Evolutionary conservation across 768 basidiomycete species (phyloP).

Genomic region (Gloeopeniophorella convolvens): DNA sequence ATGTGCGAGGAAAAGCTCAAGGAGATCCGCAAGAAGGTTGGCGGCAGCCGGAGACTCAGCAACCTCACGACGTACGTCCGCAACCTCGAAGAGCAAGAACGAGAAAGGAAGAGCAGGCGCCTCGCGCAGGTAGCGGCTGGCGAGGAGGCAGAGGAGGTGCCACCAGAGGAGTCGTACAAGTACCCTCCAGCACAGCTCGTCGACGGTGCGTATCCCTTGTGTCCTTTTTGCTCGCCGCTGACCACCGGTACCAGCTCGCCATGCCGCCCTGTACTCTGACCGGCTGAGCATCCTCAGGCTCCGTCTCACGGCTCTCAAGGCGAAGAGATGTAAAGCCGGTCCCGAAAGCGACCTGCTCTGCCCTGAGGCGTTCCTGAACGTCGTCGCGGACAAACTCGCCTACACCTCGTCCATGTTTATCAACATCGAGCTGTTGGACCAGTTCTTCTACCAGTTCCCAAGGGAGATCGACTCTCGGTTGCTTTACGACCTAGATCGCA

Average conservation of each 20-base stretch:
- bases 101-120: conserved; percentile 50
- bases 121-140: conserved; percentile 34
- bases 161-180: conserved; percentile 58
- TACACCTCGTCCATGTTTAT: conserved; percentile 98
- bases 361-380: conserved; percentile 94
- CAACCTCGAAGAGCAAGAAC: conserved; percentile 70
- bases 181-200: conserved; percentile 88
- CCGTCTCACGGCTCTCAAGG: conserved; percentile 79
- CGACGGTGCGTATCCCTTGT: conserved; percentile 58
- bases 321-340: conserved; percentile 81
- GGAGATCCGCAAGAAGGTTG: conserved; percentile 84
- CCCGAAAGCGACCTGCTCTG: conserved; percentile 88
- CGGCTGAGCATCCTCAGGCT: conserved; percentile 79
- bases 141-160: conserved; percentile 31
- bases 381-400: conserved; percentile 94
- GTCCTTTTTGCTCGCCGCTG: neutral
- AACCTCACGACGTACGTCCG: conserved; percentile 76
- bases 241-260: conserved; percentile 54
- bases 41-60: conserved; percentile 74
- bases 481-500: conserved; percentile 87
- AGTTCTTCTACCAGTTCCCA: conserved; percentile 99
- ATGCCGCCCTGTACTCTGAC: conserved; percentile 84
- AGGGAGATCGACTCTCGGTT: conserved; percentile 94
- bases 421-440: conserved; percentile 95
- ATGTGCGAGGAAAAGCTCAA: conserved; percentile 84